Percentiles rank a stretch among this genome's conserved stretches.
phyloP scores from a whole-genome alignment of 805 yeast species.

The Saturnispora gosingensis region DNA sequence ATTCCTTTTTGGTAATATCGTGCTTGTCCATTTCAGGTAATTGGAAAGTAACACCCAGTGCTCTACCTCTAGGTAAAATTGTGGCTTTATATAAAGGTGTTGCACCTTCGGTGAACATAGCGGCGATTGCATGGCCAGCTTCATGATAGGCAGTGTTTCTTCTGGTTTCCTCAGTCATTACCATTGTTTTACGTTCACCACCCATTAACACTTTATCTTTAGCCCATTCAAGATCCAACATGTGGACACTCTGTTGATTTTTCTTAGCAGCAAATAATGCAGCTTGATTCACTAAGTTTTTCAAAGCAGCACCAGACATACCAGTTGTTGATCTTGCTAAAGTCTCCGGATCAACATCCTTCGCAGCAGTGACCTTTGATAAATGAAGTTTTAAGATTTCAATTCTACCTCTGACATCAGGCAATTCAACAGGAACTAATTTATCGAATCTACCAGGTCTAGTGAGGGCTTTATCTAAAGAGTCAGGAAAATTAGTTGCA shows the following conservation, averaged over 20 bases:
- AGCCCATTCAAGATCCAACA: slow-evolving; percentile 97
- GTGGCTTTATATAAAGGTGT: slow-evolving; percentile 96
- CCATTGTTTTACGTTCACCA: slow-evolving; percentile 97
- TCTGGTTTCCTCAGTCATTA: slow-evolving; percentile 89
- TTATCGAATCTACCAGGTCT: slow-evolving; percentile 98
- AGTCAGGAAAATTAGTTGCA: slow-evolving; percentile 97
- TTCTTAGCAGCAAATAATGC: slow-evolving; percentile 94
- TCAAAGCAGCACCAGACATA: slow-evolving; percentile 93
- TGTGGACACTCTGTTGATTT: slow-evolving; percentile 81
- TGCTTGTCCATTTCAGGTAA: slow-evolving; percentile 97
- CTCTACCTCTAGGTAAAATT: slow-evolving; percentile 92
- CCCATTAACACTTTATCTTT: slow-evolving; percentile 97
- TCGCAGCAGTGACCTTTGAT: slow-evolving; percentile 79
- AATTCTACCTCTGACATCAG: slow-evolving; percentile 95
- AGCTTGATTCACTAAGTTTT: slow-evolving; percentile 95
- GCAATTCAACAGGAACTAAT: slow-evolving; percentile 87
- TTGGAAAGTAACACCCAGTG: slow-evolving; percentile 94
- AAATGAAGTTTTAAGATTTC: slow-evolving; percentile 88
- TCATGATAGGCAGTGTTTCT: slow-evolving; percentile 95
- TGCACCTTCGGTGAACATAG: slow-evolving; percentile 88
- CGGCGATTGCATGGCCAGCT: slow-evolving; percentile 99
- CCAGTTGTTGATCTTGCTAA: slow-evolving; percentile 98
- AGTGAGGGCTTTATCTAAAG: slow-evolving; percentile 91
- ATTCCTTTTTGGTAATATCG: slow-evolving; percentile 82
- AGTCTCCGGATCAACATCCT: slow-evolving; percentile 77